Base-by-base conservation (phyloP, 2,329 filamentous ascomycete species). In the Lomentospora prolificans region DNA sequence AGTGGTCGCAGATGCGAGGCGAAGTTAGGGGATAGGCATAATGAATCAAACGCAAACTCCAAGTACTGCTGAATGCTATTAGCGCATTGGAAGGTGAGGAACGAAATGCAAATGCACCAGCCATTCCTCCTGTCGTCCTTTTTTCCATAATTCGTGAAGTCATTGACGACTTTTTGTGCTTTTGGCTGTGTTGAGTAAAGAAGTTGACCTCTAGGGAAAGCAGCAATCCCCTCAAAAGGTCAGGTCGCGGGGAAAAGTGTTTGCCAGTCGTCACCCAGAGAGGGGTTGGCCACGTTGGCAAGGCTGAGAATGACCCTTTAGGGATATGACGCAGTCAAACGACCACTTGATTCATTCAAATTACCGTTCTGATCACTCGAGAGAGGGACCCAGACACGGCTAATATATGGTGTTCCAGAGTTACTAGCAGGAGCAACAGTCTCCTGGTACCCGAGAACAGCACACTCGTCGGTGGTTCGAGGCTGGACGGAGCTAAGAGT, bases 391-490 rank as follows among this genome's bases (percentile, higher is more conserved):
- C 75, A 78, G 55, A 66, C 71, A 48, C 75, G 74, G 30, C 69
- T 65, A 27, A 78, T 67, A 50, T 66, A 63, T 24, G 73, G 71
- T n/a, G 69, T 67, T 53, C 76, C 73, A 19, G 67, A 66, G 24
- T 69, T 69, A 33, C 67, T 68, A 30, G 69, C 68, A 1, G 65
- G 64, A 50, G 66, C 57, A 6, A 72, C 62, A 44, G 74, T 70
- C 62, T 80, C 77, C 50, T 72, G 69, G 77, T 77, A 80, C 56
- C 76, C 76, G 36, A 79, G 64, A 1, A 70, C 68, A 54, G 72
- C 72, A 76, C 76, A 79, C 12, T 62, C 63, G 22, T 73, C 71
- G 27, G 70, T 64, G 50, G 69, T 66, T 14, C 65, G 70, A 39
- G 69, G 75, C 59, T 66, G 70, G 31, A 65, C 70, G 58, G 62